Evolutionary conservation across 2,329 filamentous ascomycete species (phyloP).

Genomic region (Nemania bipapillata): DNA sequence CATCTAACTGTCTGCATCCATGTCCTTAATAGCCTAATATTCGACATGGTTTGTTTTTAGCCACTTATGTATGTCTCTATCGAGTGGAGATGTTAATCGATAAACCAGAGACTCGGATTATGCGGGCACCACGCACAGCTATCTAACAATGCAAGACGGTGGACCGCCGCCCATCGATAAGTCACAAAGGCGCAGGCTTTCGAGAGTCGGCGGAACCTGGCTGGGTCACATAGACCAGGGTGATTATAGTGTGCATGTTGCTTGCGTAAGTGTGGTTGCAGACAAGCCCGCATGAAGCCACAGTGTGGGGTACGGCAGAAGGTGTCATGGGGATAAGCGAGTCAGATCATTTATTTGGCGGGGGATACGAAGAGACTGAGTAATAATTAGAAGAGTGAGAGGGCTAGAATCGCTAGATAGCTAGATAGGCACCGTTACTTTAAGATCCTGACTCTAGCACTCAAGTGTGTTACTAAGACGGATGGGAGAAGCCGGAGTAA

Average conservation of each 20-base stretch:
- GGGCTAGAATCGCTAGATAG: no score
- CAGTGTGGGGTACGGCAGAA: slow-evolving; percentile 33
- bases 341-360: slow-evolving; percentile 13
- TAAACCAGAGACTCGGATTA: slow-evolving; percentile 16
- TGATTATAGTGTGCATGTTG: slow-evolving; percentile 19
- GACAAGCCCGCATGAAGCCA: slow-evolving; percentile 35
- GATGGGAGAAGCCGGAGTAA: neutral
- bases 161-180: slow-evolving; percentile 4
- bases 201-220: slow-evolving; percentile 19
- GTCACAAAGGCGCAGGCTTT: neutral
- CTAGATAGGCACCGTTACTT: neutral
- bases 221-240: slow-evolving; percentile 21
- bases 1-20: neutral
- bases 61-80: neutral
- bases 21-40: neutral
- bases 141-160: slow-evolving; percentile 23
- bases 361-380: neutral
- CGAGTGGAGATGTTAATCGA: neutral
- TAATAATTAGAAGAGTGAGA: neutral
- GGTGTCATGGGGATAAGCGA: slow-evolving; percentile 28
- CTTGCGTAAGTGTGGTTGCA: slow-evolving; percentile 33
- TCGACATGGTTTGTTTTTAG: neutral
- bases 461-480: neutral
- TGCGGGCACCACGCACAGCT: slow-evolving; percentile 6
- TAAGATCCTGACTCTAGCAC: neutral